These are phyloP conservation scores for Copromyces sp. DNA, from an alignment of 495 filamentous ascomycete genomes.

Conservation along the genomic window DNA sequence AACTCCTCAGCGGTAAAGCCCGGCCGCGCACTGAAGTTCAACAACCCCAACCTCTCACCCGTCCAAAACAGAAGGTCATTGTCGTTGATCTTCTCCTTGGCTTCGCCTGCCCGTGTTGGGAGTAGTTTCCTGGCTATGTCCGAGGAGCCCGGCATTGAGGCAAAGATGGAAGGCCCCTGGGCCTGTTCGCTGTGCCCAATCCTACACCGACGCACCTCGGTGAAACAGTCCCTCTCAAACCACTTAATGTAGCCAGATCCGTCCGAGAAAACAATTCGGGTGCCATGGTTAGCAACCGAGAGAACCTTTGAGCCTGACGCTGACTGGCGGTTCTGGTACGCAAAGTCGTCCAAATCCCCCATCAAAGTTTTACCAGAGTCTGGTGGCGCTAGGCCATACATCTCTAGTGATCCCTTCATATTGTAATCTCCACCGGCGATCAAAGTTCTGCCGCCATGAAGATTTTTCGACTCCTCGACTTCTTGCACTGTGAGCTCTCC, in stretches of 20 bases:
- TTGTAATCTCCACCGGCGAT: slow-evolving; percentile 93
- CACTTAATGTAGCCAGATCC: slow-evolving; percentile 79
- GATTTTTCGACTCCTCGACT: slow-evolving; percentile 38
- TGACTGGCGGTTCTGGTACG: slow-evolving; percentile 69
- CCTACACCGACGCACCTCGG: slow-evolving; percentile 68
- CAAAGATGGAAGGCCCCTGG: slow-evolving; percentile 33
- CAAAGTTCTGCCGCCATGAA: slow-evolving; percentile 48
- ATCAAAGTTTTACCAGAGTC: neutral
- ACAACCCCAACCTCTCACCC: slow-evolving; percentile 64
- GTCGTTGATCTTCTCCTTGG: slow-evolving; percentile 28
- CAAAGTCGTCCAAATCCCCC: neutral
- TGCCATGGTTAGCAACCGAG: slow-evolving; percentile 75
- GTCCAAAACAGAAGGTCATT: slow-evolving; percentile 73
- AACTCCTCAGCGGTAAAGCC: slow-evolving; percentile 39
- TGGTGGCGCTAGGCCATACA: slow-evolving; percentile 54
- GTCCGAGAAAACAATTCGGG: slow-evolving; percentile 75
- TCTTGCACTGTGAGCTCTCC: slow-evolving; percentile 43
- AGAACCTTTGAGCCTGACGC: slow-evolving; percentile 72
- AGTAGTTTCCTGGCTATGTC: slow-evolving; percentile 66
- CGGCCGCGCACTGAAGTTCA: slow-evolving; percentile 47
- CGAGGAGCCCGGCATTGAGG: slow-evolving; percentile 39
- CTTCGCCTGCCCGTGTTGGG: slow-evolving; percentile 41
- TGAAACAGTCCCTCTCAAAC: slow-evolving; percentile 80
- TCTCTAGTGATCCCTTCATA: slow-evolving; percentile 77
- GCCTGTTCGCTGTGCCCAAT: slow-evolving; percentile 44